phyloP scores from a whole-genome alignment of 1,284 basidiomycete genomes.

The Tilletia caries region DNA sequence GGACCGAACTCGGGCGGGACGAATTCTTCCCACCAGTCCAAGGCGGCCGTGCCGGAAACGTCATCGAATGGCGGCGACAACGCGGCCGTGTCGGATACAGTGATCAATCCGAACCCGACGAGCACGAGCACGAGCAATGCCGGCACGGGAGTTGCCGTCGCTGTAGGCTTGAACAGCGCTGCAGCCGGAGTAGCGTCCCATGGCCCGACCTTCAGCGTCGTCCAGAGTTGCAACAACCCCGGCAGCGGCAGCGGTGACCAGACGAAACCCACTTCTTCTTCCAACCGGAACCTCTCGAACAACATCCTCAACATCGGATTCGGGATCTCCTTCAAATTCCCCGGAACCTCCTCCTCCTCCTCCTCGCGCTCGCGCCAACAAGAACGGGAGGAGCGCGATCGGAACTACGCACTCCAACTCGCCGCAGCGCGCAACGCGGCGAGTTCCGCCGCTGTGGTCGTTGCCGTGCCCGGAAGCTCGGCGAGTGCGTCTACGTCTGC shows the following conservation, averaged over 20 bases:
- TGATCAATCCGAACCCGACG: background rate
- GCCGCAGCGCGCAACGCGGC: background rate
- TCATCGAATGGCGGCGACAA: background rate
- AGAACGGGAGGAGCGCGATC: background rate
- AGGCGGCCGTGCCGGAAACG: background rate
- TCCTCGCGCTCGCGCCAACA: background rate
- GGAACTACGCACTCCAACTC: background rate
- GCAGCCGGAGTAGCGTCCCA: background rate
- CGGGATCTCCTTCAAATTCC: background rate
- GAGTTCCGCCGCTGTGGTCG: background rate
- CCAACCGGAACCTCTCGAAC: background rate
- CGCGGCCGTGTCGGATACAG: background rate
- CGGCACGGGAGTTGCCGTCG: background rate
- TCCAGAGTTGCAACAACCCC: background rate
- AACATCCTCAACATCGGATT: slow-evolving; percentile 4
- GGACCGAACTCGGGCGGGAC: background rate
- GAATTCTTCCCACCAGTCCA: background rate
- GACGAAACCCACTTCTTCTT: background rate
- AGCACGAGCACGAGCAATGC: background rate
- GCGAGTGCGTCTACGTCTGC: background rate
- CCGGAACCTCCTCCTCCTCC: background rate
- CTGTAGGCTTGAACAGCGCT: background rate
- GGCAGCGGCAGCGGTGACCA: background rate
- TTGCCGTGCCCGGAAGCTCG: background rate
- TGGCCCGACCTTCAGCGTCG: background rate